These are phyloP conservation scores for Claviceps capensis DNA, from an alignment of 2,329 filamentous ascomycete genomes.

Conservation along the genomic window DNA sequence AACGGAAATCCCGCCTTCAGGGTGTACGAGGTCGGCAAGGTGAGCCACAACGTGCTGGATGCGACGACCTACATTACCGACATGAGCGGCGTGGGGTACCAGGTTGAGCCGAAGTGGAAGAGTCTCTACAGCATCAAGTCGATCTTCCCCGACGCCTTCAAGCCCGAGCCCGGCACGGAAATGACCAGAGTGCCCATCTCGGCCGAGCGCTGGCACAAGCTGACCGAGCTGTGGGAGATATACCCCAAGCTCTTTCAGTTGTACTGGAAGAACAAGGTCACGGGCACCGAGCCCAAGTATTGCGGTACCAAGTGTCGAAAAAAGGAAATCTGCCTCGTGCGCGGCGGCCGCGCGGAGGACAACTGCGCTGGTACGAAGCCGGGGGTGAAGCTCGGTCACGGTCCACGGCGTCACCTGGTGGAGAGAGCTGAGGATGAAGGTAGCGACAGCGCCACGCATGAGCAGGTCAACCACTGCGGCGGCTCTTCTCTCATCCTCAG, in stretches of 20 bases:
- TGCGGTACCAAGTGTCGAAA: conserved; percentile 29
- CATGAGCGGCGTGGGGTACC: neutral
- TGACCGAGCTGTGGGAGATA: neutral
- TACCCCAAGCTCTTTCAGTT: neutral
- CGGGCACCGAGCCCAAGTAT: conserved; percentile 23
- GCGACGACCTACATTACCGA: neutral
- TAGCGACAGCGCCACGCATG: neutral
- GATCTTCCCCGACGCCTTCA: neutral
- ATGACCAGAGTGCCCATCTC: neutral
- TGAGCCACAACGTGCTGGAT: conserved; percentile 27
- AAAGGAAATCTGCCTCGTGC: conserved; percentile 35
- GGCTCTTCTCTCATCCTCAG: neutral
- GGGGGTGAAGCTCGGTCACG: neutral
- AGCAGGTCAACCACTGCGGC: neutral
- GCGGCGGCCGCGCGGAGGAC: conserved; percentile 36
- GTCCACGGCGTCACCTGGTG: neutral
- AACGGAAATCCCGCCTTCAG: conserved; percentile 42
- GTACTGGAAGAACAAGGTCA: neutral
- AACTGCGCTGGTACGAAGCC: conserved; percentile 26
- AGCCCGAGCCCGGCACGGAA: neutral
- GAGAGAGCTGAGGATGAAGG: too few relatives aligned
- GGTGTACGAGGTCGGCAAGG: conserved; percentile 42
- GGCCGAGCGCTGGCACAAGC: neutral
- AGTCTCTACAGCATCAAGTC: neutral
- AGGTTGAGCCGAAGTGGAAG: neutral